Percentiles rank a stretch among this genome's conserved stretches.
Conservation (phyloP, 1,284 basidiomycete genomes). For the Rhodotorula glutinis region DNA sequence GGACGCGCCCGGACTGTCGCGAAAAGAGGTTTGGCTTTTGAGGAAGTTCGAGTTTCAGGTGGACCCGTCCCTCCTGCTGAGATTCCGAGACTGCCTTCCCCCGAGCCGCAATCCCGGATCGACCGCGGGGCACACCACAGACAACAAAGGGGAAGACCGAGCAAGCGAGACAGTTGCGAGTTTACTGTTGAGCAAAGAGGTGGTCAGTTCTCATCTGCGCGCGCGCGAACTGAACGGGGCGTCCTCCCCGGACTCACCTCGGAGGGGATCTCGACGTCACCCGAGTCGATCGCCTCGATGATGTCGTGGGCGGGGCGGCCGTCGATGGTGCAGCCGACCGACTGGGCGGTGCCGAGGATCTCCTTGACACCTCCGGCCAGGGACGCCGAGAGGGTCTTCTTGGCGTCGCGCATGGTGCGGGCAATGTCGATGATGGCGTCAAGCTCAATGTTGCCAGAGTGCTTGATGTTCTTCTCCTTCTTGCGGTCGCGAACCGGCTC, state of each 20-base stretch:
- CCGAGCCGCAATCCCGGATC: no score
- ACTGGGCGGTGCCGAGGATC: constrained; percentile 62
- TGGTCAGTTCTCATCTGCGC: no score
- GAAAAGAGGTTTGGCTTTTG: no score
- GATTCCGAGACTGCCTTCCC: no score
- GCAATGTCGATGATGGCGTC: constrained; percentile 95
- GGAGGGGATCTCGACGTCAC: constrained; percentile 89
- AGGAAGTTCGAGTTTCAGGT: no score
- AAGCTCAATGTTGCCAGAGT: constrained; percentile 89
- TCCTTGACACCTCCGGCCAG: constrained; percentile 80
- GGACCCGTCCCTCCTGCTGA: no score
- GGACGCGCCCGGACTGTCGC: no score
- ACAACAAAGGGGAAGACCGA: no score
- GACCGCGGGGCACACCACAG: no score
- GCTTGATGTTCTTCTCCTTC: constrained; percentile 99
- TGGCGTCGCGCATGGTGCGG: constrained; percentile 79
- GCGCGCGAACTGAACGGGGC: background rate
- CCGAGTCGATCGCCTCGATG: constrained; percentile 93
- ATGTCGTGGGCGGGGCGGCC: constrained; percentile 71
- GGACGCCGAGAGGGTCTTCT: constrained; percentile 88
- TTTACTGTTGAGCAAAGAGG: no score
- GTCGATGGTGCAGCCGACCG: constrained; percentile 92
- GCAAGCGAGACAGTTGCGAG: no score
- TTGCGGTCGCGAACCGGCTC: constrained; percentile 99
- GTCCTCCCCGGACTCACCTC: constrained; percentile 58